Evolutionary conservation across 345 rosid species (phyloP), one percentile per base, ranked within the genome.

Genomic region (Arabidopsis arenosa): DNA sequence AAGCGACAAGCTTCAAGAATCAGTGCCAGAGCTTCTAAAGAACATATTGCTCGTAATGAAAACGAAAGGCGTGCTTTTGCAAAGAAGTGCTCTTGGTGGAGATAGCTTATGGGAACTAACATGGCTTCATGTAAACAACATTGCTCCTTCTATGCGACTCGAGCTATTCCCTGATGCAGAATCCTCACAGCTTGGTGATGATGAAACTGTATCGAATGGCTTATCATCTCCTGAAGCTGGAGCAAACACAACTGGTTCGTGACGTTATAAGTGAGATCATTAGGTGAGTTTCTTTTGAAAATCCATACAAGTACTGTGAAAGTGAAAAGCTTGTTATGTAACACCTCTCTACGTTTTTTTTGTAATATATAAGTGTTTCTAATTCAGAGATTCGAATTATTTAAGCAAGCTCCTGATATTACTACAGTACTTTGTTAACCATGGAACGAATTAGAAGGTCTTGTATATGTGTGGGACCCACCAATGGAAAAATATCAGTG

Each of bases 21-120:
- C 85, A 1, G 93, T 89, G 61, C 90, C 93, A 4, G 97, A 92
- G 69, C 93, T 92, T 56, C 93, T 95, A 1, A 95, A 92, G 87
- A 88, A 89, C 83, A 85, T 85, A 41, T 83, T 95, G 86, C 75
- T 88, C 4, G 90, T 79, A 64, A 92, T 95, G 99, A 92, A 95
- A 86, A 78, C 85, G 14, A 87, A 70, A 83, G 97, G 93, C 5
- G 89, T 92, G 63, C 92, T 94, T 26, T 72, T 86, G 63, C 97
- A 89, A 66, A 89, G 98, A 83, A 87, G 93, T 83, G 89, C 96
- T 0, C 78, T 92, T 4, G 97, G 96, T 59, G 97, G 99, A 74
- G 99, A 92, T 79, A 95, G 96, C 81, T 85, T 92, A 80, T 95
- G 99, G 99, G 99, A 95, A 75, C 80, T 90, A 37, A 92, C 99